Conservation (phyloP, 164 flowering plant species). For the Macadamia integrifolia region DNA sequence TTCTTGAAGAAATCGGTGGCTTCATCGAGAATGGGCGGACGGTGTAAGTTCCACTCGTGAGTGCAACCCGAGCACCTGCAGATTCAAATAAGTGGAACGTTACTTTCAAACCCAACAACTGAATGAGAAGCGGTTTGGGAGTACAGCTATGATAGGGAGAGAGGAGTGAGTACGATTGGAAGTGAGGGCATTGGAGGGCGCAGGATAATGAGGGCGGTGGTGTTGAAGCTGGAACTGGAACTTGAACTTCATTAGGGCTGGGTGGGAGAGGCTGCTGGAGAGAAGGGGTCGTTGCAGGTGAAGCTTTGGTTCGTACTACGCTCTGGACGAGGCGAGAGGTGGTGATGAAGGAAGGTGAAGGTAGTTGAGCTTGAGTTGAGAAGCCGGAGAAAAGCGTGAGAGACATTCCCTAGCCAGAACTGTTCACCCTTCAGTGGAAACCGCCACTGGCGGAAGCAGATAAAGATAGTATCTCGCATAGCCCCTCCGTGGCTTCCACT, state of each 20-base stretch:
- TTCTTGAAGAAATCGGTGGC: constrained; percentile 54
- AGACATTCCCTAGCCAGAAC: neutral
- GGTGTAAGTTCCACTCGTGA: constrained; percentile 70
- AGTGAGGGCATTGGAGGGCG: constrained; percentile 83
- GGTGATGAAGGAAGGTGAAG: constrained; percentile 14
- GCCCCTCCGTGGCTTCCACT: too few species aligned
- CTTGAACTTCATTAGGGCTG: constrained; percentile 16
- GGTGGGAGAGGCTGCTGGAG: constrained; percentile 6
- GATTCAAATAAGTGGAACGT: neutral
- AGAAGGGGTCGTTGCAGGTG: constrained; percentile 7
- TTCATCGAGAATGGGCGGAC: constrained; percentile 56
- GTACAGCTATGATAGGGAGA: neutral
- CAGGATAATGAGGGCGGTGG: constrained; percentile 32
- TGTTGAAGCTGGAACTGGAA: neutral
- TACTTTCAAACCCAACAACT: neutral
- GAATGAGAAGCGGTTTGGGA: neutral
- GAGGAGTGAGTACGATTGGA: constrained; percentile 52
- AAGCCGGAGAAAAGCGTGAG: neutral
- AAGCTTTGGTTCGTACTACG: constrained; percentile 8
- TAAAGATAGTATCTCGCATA: too few species aligned
- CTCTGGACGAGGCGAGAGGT: constrained; percentile 23
- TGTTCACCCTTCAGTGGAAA: too few species aligned
- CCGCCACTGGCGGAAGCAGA: too few species aligned
- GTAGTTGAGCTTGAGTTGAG: neutral
- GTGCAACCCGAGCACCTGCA: constrained; percentile 89